Conservation (phyloP, 257 asterid species). For the Dorcoceras hygrometricum region DNA sequence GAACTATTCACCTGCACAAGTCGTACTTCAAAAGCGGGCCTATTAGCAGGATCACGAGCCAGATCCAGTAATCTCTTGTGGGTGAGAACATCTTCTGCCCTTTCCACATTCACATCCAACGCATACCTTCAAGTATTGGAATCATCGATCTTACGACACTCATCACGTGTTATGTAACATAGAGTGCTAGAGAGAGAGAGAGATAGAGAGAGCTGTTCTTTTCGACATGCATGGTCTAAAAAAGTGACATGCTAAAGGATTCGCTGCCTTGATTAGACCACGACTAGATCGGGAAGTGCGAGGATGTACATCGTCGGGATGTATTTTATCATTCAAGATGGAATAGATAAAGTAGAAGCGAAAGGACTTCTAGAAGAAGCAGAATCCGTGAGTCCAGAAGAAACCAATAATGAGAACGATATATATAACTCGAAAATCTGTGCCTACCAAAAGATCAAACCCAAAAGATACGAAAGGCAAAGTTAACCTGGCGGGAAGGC, state of each 20-base stretch:
- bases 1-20: slow-evolving; percentile 74
- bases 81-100: slow-evolving; percentile 91
- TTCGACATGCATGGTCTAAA: background rate
- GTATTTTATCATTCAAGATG: background rate
- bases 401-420: background rate
- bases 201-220: background rate
- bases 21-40: slow-evolving; percentile 93
- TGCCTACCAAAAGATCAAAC: background rate
- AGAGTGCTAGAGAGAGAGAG: background rate
- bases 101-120: slow-evolving; percentile 89
- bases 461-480: slow-evolving; percentile 5
- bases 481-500: slow-evolving; percentile 77
- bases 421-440: background rate
- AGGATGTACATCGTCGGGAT: no score
- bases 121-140: slow-evolving; percentile 66
- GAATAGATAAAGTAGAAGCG: no score
- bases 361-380: background rate
- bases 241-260: background rate
- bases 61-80: slow-evolving; percentile 80
- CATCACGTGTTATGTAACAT: slow-evolving; percentile 1
- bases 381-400: background rate
- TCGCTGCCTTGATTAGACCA: background rate
- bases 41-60: slow-evolving; percentile 80
- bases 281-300: background rate
- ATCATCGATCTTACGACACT: slow-evolving; percentile 23